Conservation (phyloP, 805 yeast genomes). For the Ogataea ganodermae region DNA sequence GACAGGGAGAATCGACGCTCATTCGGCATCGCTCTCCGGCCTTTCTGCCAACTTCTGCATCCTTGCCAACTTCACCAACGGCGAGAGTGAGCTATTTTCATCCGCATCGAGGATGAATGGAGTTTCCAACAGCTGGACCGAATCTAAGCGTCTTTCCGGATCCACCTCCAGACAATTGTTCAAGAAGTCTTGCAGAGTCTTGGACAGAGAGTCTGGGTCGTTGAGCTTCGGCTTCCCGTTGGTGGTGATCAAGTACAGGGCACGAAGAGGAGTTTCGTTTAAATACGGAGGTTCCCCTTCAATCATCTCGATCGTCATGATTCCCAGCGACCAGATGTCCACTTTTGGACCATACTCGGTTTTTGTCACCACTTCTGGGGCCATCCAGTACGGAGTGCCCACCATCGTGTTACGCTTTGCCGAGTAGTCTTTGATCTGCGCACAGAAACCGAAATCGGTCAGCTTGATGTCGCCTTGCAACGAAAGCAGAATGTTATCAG, state of each 20-base stretch:
- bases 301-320: constrained; percentile 86
- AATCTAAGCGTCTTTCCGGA: constrained; percentile 77
- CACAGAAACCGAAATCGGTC: constrained; percentile 81
- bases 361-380: constrained; percentile 81
- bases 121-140: constrained; percentile 69
- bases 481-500: constrained; percentile 86
- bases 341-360: constrained; percentile 81
- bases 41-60: constrained; percentile 53
- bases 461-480: constrained; percentile 86
- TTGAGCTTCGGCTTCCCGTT: constrained; percentile 80
- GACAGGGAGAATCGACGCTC: background rate
- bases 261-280: constrained; percentile 77
- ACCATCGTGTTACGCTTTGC: constrained; percentile 83
- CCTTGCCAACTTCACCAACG: constrained; percentile 72
- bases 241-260: constrained; percentile 73
- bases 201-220: constrained; percentile 71
- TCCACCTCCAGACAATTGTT: constrained; percentile 80
- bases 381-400: constrained; percentile 91
- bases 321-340: constrained; percentile 82
- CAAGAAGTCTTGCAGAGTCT: constrained; percentile 66
- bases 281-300: constrained; percentile 85
- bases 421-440: constrained; percentile 72
- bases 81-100: constrained; percentile 62
- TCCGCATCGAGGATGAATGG: constrained; percentile 65
- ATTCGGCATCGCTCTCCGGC: constrained; percentile 25